These are phyloP conservation scores for Ophiostoma perfectum DNA, from an alignment of 2,329 filamentous ascomycete species.

Conservation along the genomic window DNA sequence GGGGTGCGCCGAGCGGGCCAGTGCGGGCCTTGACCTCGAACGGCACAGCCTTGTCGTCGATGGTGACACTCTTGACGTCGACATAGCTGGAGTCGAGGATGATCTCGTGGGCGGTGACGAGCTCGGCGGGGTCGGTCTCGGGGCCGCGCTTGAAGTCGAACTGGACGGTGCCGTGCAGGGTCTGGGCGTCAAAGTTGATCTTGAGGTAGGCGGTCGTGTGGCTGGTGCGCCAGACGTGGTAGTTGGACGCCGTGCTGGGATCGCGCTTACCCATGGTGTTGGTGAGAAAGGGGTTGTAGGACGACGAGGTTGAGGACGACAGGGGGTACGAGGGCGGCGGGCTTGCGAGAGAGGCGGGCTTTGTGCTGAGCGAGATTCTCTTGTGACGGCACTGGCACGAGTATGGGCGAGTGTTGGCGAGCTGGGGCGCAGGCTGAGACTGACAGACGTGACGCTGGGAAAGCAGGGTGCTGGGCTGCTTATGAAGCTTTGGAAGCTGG, in stretches of 20 bases:
- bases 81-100: slow-evolving; percentile 85
- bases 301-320: slow-evolving; percentile 7
- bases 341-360: background rate
- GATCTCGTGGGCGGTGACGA: slow-evolving; percentile 57
- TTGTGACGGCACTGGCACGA: slow-evolving; percentile 13
- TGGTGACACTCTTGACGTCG: slow-evolving; percentile 60
- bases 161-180: slow-evolving; percentile 68
- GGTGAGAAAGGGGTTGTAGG: slow-evolving; percentile 18
- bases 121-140: slow-evolving; percentile 40
- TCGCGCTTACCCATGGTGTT: slow-evolving; percentile 49
- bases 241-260: slow-evolving; percentile 88
- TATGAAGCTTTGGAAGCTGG: background rate
- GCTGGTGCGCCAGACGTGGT: slow-evolving; percentile 76
- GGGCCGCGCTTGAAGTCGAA: slow-evolving; percentile 67
- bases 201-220: slow-evolving; percentile 78
- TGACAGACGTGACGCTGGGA: background rate
- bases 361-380: background rate
- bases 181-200: slow-evolving; percentile 76
- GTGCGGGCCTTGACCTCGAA: slow-evolving; percentile 54
- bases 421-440: background rate
- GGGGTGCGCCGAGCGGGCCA: slow-evolving; percentile 69
- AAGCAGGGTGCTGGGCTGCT: background rate
- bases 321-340: background rate
- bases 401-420: background rate
- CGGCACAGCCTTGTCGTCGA: slow-evolving; percentile 31